These are phyloP conservation scores for Trichoderma erinaceum DNA, from an alignment of 495 filamentous ascomycete species.

Conservation along the genomic window DNA sequence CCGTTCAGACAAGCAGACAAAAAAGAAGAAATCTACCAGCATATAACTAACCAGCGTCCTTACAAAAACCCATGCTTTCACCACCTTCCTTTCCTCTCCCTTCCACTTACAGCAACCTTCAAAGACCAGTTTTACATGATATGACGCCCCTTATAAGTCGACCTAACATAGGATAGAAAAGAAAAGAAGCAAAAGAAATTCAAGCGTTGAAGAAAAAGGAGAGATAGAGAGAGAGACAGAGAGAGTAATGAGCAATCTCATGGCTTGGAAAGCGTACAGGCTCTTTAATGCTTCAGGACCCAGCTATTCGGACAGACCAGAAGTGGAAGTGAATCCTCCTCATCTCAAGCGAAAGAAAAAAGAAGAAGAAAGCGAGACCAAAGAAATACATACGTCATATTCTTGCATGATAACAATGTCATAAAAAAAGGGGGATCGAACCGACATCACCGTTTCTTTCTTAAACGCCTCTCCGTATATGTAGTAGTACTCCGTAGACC, in stretches of 20 bases:
- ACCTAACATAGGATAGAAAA: not conserved
- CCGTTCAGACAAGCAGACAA: not conserved
- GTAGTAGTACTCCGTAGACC: constrained; percentile 11
- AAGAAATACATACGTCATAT: constrained; percentile 13
- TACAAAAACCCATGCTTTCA: not conserved
- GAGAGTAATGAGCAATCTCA: not conserved
- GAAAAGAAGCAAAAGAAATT: not conserved
- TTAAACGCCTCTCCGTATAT: constrained; percentile 1
- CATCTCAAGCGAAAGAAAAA: not conserved
- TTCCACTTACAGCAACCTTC: not conserved
- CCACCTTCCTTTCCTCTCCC: not conserved
- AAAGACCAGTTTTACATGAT: not conserved
- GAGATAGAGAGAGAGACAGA: not conserved
- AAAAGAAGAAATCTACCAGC: not conserved
- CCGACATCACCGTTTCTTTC: not conserved
- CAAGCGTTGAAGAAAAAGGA: not conserved
- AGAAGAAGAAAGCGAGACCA: not conserved
- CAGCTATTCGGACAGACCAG: not conserved
- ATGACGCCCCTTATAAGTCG: not conserved
- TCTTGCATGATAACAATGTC: constrained; percentile 7
- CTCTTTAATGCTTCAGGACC: not conserved
- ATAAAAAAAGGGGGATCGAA: not conserved
- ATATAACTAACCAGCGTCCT: not conserved
- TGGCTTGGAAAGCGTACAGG: not conserved
- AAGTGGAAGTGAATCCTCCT: not conserved